phyloP scores from a whole-genome alignment of 2,329 filamentous ascomycete species.

The Parastagonospora avenae region DNA sequence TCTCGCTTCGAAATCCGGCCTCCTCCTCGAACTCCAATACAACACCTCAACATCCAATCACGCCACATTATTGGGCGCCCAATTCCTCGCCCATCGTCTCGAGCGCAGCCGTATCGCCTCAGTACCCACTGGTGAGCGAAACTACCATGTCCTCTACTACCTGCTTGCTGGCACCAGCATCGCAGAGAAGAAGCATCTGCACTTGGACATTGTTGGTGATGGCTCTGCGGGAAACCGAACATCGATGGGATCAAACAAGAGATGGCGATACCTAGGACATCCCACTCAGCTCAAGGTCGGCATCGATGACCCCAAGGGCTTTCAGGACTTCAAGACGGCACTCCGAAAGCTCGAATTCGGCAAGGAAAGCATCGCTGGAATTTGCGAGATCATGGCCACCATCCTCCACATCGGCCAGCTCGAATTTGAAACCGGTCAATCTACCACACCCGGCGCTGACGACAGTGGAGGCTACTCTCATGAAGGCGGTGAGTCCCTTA shows the following conservation, averaged over 20 bases:
- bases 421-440: constrained; percentile 83
- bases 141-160: constrained; percentile 96
- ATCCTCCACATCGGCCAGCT: constrained; percentile 98
- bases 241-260: constrained; percentile 67
- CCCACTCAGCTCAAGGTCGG: constrained; percentile 96
- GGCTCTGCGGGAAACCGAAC: constrained; percentile 59
- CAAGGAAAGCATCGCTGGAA: constrained; percentile 89
- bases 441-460: constrained; percentile 78
- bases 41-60: constrained; percentile 84
- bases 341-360: constrained; percentile 93
- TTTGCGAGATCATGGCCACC: constrained; percentile 90
- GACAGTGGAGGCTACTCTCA: constrained; percentile 97
- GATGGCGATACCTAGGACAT: constrained; percentile 96
- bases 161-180: constrained; percentile 88
- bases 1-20: constrained; percentile 90
- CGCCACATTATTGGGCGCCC: constrained; percentile 89
- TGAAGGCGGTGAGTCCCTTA: constrained; percentile 85
- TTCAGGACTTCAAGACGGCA: constrained; percentile 96
- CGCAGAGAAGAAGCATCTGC: constrained; percentile 86
- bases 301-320: constrained; percentile 93
- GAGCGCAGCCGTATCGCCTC: constrained; percentile 90
- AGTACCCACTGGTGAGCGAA: constrained; percentile 93
- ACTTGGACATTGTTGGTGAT: constrained; percentile 60
- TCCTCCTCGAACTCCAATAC: constrained; percentile 97
- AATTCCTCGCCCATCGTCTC: constrained; percentile 89